A percentile compares a stretch with the other conserved stretches of the same genome.
These are phyloP conservation scores for Eucalyptus grandis DNA, from an alignment of 345 rosid species.

Conservation along the genomic window DNA sequence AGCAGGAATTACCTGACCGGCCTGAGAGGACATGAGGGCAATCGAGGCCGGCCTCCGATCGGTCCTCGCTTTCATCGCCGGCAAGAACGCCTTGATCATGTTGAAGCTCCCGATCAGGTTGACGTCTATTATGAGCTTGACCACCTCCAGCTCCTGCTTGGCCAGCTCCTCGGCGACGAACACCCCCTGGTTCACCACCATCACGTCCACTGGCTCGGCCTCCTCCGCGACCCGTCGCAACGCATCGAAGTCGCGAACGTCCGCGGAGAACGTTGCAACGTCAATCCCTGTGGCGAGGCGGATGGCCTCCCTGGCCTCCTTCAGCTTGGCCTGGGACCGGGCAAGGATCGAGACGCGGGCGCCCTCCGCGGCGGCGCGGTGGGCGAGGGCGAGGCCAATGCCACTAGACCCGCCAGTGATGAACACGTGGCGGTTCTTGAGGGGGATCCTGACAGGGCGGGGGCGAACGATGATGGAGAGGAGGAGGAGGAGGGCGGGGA, in stretches of 20 bases:
- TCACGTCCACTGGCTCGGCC: constrained; percentile 66
- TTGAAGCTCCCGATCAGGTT: constrained; percentile 82
- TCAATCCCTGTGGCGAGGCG: constrained; percentile 60
- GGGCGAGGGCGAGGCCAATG: constrained; percentile 80
- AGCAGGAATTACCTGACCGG: constrained; percentile 50
- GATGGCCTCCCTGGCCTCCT: constrained; percentile 53
- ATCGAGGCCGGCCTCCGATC: constrained; percentile 50
- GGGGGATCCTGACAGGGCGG: constrained; percentile 41
- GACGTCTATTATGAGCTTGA: constrained; percentile 66
- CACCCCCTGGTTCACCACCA: constrained; percentile 81
- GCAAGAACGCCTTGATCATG: constrained; percentile 71
- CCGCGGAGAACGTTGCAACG: constrained; percentile 51
- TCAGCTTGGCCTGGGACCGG: constrained; percentile 44
- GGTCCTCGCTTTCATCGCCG: constrained; percentile 52
- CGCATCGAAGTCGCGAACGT: constrained; percentile 65
- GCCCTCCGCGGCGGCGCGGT: constrained; percentile 54
- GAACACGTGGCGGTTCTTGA: constrained; percentile 73
- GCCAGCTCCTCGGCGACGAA: constrained; percentile 48
- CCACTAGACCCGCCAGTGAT: constrained; percentile 93
- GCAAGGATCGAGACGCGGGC: constrained; percentile 78
- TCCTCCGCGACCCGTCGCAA: constrained; percentile 27
- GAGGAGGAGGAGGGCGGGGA: constrained; percentile 27
- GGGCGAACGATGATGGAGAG: constrained; percentile 46
- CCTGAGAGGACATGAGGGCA: constrained; percentile 78
- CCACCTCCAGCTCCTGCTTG: constrained; percentile 49